Evolutionary conservation across 2,329 filamentous ascomycete species (phyloP), one percentile per base, ranked within the genome.

Genomic region (Fusarium continuum): DNA sequence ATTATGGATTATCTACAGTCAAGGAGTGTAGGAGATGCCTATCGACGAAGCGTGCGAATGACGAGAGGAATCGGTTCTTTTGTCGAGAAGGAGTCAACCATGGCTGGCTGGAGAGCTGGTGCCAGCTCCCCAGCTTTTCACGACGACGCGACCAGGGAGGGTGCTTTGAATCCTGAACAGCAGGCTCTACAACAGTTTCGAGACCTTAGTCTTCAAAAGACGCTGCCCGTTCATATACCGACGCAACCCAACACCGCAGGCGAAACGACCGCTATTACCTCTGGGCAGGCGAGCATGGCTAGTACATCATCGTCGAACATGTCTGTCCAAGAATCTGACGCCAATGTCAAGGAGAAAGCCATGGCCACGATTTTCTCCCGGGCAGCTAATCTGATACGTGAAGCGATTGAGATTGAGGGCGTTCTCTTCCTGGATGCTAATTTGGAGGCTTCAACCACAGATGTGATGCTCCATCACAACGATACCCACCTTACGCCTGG

Each of bases 371-470:
- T 81, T 2, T 80, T 82, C 39, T 76, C 76, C 1, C 77, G 77
- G 22, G 81, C 80, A 16, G 77, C 80, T 19, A 77, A 77, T 22
- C 68, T 82, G 5, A 73, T 83, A 16, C 68, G 77, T 3, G 74
- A 82, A 35, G 75, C 77, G 2, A 69, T 82, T 8, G 76, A 78
- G 16, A 75, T 78, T 0, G 76, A 78, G 26, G 79, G 79, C 1
- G 71, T 71, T 19, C 29, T 73, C 5, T 71, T 71, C 70, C 73
- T 74, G 6, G 72, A 75, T 10, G 70, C 74, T 2, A 75, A 76
- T 28, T 62, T 49, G 8, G 50, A 56, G 13, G 23, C 34, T 3
- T 61, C 61, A n/a, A 55, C 55, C 19, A 40, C 48, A 3, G 52
- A 77, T 2, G 51, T 34, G 17, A 35, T 47, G 28, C 56, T 14